These are phyloP conservation scores for Paecilomyces niveus DNA, from an alignment of 2,329 filamentous ascomycete species.

Conservation along the genomic window DNA sequence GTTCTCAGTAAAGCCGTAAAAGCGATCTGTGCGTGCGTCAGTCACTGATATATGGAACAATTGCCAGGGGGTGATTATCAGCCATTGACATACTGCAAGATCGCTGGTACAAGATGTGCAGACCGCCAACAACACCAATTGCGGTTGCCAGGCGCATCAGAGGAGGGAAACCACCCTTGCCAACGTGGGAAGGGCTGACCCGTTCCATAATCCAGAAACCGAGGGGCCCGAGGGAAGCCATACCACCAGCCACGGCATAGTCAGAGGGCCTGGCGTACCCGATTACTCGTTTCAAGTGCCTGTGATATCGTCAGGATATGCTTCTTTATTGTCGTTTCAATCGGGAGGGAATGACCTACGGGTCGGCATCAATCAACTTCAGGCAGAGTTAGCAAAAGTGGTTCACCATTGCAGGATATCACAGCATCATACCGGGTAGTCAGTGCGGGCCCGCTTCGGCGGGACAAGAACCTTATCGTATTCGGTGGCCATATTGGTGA, in stretches of 20 bases:
- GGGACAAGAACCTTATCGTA: conserved; percentile 50
- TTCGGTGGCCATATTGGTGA: conserved; percentile 29
- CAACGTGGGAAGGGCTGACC: conserved; percentile 76
- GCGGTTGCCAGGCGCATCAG: conserved; percentile 72
- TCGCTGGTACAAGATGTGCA: conserved; percentile 77
- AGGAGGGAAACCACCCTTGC: conserved; percentile 72
- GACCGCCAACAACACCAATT: conserved; percentile 68
- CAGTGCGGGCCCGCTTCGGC: conserved; percentile 71
- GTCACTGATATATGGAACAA: conserved; percentile 1
- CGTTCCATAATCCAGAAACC: conserved; percentile 74
- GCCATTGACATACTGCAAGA: conserved; percentile 62
- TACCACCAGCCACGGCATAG: conserved; percentile 63
- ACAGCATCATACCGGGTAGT: conserved; percentile 69
- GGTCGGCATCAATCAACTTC: conserved; percentile 98
- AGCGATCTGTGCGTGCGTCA: conserved; percentile 59
- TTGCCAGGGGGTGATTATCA: not conserved
- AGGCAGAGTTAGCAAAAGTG: conserved; percentile 16
- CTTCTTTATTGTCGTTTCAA: conserved; percentile 1
- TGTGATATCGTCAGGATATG: conserved; percentile 37
- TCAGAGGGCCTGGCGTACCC: conserved; percentile 80
- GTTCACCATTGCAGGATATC: not conserved
- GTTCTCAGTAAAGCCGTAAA: conserved; percentile 94
- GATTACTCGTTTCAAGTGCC: conserved; percentile 85
- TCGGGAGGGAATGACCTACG: conserved; percentile 55
- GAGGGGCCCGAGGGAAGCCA: conserved; percentile 65